phyloP scores from a whole-genome alignment of 2,329 filamentous ascomycete species.

The Penicillium sp. region DNA sequence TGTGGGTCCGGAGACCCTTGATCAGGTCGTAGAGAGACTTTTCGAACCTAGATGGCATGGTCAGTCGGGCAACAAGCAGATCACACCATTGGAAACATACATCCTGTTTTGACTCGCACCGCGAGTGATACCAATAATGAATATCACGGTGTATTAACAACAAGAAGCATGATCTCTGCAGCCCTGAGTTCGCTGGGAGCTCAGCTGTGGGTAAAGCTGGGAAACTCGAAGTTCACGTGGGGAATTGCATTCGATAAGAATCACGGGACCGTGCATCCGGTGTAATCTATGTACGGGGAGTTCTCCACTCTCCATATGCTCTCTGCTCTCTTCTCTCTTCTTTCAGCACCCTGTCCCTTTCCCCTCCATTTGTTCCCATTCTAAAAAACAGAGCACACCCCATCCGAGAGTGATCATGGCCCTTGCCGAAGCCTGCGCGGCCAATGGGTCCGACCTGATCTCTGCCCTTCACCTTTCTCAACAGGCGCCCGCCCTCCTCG shows the following conservation, averaged over 20 bases:
- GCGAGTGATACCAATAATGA: not conserved
- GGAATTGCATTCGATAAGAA: constrained; percentile 19
- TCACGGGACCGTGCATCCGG: constrained; percentile 18
- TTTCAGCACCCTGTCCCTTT: not conserved
- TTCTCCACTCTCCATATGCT: constrained; percentile 2
- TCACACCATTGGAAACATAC: not conserved
- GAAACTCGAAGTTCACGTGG: constrained; percentile 8
- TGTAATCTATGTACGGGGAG: constrained; percentile 1
- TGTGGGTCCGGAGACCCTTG: constrained; percentile 87
- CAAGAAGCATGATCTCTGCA: not conserved
- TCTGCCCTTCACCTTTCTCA: constrained; percentile 43
- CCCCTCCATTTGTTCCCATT: not conserved
- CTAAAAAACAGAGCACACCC: too few species aligned
- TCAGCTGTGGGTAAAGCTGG: not conserved
- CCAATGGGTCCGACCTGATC: constrained; percentile 42
- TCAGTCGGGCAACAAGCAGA: not conserved
- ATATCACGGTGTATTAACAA: not conserved
- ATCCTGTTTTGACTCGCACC: not conserved
- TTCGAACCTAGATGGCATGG: constrained; percentile 70
- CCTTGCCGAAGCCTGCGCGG: constrained; percentile 10
- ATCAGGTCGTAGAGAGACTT: constrained; percentile 99
- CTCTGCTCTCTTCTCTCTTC: not conserved
- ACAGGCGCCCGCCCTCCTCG: constrained; percentile 40
- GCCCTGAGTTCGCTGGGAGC: not conserved
- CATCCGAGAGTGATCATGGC: constrained; percentile 10